These are phyloP conservation scores for Scutellaria minor DNA, from an alignment of 257 asterid species.

Conservation along the genomic window DNA sequence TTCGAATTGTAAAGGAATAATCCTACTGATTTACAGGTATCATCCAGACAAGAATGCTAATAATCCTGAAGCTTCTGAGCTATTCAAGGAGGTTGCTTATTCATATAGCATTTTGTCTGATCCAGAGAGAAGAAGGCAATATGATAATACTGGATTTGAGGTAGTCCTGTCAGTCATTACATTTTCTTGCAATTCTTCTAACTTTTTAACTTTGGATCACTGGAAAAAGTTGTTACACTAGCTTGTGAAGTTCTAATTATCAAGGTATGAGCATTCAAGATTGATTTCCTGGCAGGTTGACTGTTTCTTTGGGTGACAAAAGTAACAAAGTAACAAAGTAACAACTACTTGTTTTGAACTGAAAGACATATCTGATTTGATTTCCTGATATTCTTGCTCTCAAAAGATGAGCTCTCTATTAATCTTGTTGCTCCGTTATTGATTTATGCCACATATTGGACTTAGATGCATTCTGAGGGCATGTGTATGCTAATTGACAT, in stretches of 20 bases:
- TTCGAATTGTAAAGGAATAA: slow-evolving; percentile 21
- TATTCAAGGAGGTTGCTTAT: slow-evolving; percentile 92
- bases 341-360: not conserved
- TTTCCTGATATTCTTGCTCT: not conserved
- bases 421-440: not conserved
- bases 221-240: not conserved
- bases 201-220: not conserved
- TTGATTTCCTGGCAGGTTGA: not conserved
- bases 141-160: slow-evolving; percentile 86
- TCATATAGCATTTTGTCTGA: slow-evolving; percentile 87
- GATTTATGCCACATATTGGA: not conserved
- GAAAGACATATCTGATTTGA: not conserved
- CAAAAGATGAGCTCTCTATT: not conserved
- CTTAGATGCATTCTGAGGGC: too few relatives aligned
- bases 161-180: slow-evolving; percentile 39
- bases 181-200: not conserved
- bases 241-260: not conserved
- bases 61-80: slow-evolving; percentile 94
- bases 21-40: slow-evolving; percentile 55
- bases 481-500: not conserved
- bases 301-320: not conserved
- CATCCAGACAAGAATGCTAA: slow-evolving; percentile 94
- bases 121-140: slow-evolving; percentile 88
- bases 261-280: not conserved
- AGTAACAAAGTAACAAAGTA: not conserved